phyloP scores from a whole-genome alignment of 768 basidiomycete species.

The Saitozyma podzolica region DNA sequence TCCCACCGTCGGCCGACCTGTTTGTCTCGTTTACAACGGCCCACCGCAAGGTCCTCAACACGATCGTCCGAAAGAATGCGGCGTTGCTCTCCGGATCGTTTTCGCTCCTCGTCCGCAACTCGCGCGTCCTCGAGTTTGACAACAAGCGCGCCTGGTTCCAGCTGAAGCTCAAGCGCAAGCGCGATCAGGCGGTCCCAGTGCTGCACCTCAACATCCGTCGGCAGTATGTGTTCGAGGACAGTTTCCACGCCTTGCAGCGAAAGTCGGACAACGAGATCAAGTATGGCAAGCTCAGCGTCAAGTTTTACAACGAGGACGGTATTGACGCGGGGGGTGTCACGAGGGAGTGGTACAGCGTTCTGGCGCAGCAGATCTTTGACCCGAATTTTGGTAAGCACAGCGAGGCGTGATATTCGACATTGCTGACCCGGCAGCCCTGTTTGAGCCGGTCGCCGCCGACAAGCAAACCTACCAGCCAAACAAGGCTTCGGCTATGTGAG shows the following conservation, averaged over 20 bases:
- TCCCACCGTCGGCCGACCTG: conserved; percentile 66
- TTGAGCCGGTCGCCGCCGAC: conserved; percentile 97
- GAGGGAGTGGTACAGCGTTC: conserved; percentile 96
- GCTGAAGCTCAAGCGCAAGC: conserved; percentile 48
- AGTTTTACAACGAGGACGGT: conserved; percentile 95
- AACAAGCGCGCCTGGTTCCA: conserved; percentile 81
- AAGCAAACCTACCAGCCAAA: conserved; percentile 88
- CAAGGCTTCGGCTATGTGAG: conserved; percentile 45
- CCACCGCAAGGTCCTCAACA: conserved; percentile 88
- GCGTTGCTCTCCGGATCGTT: conserved; percentile 98
- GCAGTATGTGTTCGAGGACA: conserved; percentile 91
- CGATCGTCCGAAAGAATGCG: conserved; percentile 98
- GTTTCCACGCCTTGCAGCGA: conserved; percentile 85
- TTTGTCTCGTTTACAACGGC: conserved; percentile 91
- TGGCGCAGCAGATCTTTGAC: conserved; percentile 98
- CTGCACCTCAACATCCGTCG: conserved; percentile 47
- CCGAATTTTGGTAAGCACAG: conserved; percentile 68
- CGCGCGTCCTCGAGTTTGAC: conserved; percentile 96
- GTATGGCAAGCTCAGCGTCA: conserved; percentile 91
- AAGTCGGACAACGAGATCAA: conserved; percentile 95
- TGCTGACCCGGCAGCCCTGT: conserved; percentile 62
- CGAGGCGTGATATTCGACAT: background rate
- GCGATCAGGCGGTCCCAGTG: conserved; percentile 18
- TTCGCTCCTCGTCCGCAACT: conserved; percentile 91
- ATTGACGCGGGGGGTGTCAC: conserved; percentile 98